Base-by-base conservation (phyloP, 192 early-diverging fungal species). In the Podila minutissima region DNA sequence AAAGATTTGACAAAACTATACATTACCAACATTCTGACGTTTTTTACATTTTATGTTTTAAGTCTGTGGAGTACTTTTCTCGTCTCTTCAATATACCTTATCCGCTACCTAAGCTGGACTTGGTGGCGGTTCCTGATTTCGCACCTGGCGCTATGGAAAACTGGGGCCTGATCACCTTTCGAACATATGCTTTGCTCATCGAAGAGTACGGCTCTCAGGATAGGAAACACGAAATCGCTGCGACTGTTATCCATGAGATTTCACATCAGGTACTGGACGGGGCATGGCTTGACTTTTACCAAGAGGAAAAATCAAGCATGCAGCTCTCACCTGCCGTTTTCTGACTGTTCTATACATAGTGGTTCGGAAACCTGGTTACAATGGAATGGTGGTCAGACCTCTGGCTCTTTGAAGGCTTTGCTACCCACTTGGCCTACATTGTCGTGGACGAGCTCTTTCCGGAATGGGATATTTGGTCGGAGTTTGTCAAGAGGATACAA, bases 401-500 rank as follows among this genome's bases (percentile, higher is more conserved):
- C 4, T 86, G 85, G 85, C 71, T 86, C 32, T 85, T 85, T 73
- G 85, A 86, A 60, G 85, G 85, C 12, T 86, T 86, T 46, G 85
- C 85, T 0, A 85, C 84, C 1, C 82, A 83, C 48, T 37, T 82
- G 19, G 84, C 82, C 87, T 69, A 93, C 88, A 67, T 92, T 59
- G 90, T 91, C 50, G 84, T 87, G 12, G 92, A 95, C 74, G 69
- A 90, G 38, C 71, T 94, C 46, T 96, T 90, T 74, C 94, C 95
- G 11, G 91, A 91, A 62, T 95, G 92, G 92, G 82, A 89, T 65
- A 76, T 90, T 61, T 96, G 92, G 90, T 91, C 89, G 59, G 83
- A 88, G 20, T 96, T 96, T 72, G 84, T 93, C 17, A 82, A 88
- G 33, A 74, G 84, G 17, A 88, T 90, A 33, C 92, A 94, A 84